A percentile compares a stretch with the other conserved stretches of the same genome.
Conservation (phyloP, 176 grass and related monocot species). For the Pontederia paniculata region DNA sequence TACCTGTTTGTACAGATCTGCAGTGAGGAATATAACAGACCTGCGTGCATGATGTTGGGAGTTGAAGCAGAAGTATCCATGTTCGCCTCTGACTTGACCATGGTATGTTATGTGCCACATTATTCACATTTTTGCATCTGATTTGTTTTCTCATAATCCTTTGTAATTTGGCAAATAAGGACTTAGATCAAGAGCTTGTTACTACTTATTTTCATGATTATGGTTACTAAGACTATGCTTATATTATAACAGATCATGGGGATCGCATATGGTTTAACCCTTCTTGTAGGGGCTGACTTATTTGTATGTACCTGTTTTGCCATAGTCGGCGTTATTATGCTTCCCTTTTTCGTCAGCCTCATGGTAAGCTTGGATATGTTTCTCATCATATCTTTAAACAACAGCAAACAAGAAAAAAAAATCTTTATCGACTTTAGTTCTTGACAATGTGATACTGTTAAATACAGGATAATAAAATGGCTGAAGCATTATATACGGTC, state of each 20-base stretch:
- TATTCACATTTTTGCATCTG: background rate
- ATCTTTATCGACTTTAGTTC: background rate
- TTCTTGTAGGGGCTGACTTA: slow-evolving; percentile 66
- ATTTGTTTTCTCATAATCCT: background rate
- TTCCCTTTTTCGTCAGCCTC: slow-evolving; percentile 49
- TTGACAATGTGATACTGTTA: slow-evolving; percentile 7
- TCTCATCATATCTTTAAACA: background rate
- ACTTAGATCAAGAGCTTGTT: background rate
- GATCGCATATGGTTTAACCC: slow-evolving; percentile 77
- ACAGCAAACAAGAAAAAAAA: background rate
- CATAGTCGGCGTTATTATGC: slow-evolving; percentile 45
- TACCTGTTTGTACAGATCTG: slow-evolving; percentile 8
- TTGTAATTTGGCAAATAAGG: background rate
- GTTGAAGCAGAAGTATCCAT: slow-evolving; percentile 7
- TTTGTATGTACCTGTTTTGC: slow-evolving; percentile 62
- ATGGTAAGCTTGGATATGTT: slow-evolving; percentile 39
- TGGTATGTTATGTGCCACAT: slow-evolving; percentile 4
- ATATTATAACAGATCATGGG: slow-evolving; percentile 65
- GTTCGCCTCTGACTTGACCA: slow-evolving; percentile 2
- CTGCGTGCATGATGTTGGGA: slow-evolving; percentile 6
- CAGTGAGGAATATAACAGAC: slow-evolving; percentile 8
- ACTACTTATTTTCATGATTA: background rate
- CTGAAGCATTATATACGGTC: slow-evolving; percentile 31
- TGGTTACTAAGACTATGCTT: slow-evolving; percentile 2
- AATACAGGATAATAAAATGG: slow-evolving; percentile 49